Evolutionary conservation across 768 basidiomycete species (phyloP).

Genomic region (Cubamyces sp.): DNA sequence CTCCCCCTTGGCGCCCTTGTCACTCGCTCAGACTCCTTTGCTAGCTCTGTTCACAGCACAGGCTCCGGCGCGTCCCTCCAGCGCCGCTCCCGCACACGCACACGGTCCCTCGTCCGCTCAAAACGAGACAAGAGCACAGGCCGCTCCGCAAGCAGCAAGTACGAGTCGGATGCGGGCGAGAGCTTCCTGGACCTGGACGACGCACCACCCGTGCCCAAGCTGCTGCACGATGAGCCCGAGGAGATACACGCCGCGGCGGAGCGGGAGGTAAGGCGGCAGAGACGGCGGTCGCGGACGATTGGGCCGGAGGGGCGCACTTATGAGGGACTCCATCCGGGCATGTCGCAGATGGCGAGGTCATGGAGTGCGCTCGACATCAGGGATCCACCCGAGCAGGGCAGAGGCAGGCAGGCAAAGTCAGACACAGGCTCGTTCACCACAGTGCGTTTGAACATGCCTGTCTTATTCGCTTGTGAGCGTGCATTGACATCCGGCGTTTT

Average conservation of each 20-base stretch:
- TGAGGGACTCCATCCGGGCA: constrained; percentile 9
- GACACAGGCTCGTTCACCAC: constrained; percentile 32
- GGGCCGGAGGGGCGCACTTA: constrained; percentile 8
- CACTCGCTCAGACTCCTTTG: constrained; percentile 37
- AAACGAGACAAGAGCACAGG: constrained; percentile 33
- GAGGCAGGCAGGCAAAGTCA: constrained; percentile 29
- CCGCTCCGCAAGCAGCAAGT: constrained; percentile 19
- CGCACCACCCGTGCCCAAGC: constrained; percentile 24
- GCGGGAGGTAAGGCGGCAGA: constrained; percentile 15
- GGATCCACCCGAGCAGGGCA: constrained; percentile 18
- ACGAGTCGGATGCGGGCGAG: constrained; percentile 21
- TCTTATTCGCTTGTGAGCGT: not conserved
- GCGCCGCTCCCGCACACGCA: constrained; percentile 38
- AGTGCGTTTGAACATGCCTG: constrained; percentile 24
- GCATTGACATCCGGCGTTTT: not conserved
- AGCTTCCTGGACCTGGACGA: constrained; percentile 27
- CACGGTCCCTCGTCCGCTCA: constrained; percentile 32
- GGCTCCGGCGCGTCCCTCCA: constrained; percentile 29
- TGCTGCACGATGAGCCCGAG: constrained; percentile 26
- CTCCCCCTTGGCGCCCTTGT: constrained; percentile 21
- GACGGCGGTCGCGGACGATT: constrained; percentile 21
- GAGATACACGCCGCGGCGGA: constrained; percentile 12
- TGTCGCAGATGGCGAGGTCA: constrained; percentile 12
- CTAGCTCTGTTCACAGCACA: constrained; percentile 32
- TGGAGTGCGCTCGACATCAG: constrained; percentile 24